Conservation (phyloP, 441 rosid species). For the Adansonia grandidieri region DNA sequence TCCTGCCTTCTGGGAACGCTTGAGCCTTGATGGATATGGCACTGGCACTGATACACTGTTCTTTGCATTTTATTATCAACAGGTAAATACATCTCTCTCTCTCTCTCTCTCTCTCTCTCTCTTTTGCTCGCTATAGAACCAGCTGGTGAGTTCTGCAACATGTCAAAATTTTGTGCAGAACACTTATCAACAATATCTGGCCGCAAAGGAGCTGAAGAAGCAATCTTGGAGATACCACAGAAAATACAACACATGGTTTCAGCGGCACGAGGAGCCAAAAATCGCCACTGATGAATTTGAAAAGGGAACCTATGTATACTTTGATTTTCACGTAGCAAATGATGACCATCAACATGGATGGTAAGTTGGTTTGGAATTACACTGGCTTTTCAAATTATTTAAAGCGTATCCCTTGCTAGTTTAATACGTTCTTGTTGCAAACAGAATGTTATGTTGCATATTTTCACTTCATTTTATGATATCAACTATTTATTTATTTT, state of each 20-base stretch:
- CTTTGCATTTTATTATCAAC: slow-evolving; percentile 97
- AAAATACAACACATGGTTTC: slow-evolving; percentile 98
- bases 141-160: slow-evolving; percentile 10
- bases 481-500: not conserved
- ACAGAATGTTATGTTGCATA: not conserved
- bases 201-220: slow-evolving; percentile 97
- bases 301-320: slow-evolving; percentile 95
- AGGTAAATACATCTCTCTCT: slow-evolving; percentile 49
- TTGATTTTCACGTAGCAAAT: slow-evolving; percentile 86
- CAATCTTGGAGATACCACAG: slow-evolving; percentile 99
- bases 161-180: slow-evolving; percentile 55
- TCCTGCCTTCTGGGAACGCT: slow-evolving; percentile 91
- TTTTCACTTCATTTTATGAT: not conserved
- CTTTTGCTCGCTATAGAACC: not conserved
- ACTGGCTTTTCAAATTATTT: not conserved
- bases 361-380: slow-evolving; percentile 42
- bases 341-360: slow-evolving; percentile 91
- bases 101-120: not conserved
- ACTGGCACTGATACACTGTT: slow-evolving; percentile 93
- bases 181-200: slow-evolving; percentile 91
- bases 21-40: slow-evolving; percentile 62
- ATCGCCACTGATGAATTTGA: slow-evolving; percentile 94
- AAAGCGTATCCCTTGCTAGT: not conserved
- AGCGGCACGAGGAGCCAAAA: slow-evolving; percentile 95
- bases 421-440: not conserved